A percentile compares a stretch with the other conserved stretches of the same genome.
Evolutionary conservation across 129 eudicot genomes (phyloP).

Genomic region (Lonicera japonica): DNA sequence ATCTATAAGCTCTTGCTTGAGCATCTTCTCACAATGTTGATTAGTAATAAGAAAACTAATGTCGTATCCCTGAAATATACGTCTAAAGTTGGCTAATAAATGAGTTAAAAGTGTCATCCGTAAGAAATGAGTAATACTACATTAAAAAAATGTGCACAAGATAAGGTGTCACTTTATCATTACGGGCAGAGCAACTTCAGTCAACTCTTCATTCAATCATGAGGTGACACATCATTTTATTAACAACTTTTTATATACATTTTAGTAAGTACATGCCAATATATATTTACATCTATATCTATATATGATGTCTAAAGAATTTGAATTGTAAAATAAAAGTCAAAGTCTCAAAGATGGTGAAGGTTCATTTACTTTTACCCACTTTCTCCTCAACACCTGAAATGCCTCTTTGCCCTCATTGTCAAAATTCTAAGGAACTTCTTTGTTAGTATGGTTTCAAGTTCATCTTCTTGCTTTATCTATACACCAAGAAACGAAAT

Average conservation of each 20-base stretch:
- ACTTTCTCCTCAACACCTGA: slow-evolving; percentile 89
- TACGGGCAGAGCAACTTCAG: too few relatives aligned
- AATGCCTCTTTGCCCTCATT: slow-evolving; percentile 99
- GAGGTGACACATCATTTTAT: too few relatives aligned
- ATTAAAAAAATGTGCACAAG: too few relatives aligned
- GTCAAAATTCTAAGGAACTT: slow-evolving; percentile 92
- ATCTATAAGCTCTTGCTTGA: slow-evolving; percentile 52
- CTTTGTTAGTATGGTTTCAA: slow-evolving; percentile 84
- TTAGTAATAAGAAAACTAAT: slow-evolving; percentile 61
- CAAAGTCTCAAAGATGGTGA: too few relatives aligned
- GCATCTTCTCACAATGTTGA: slow-evolving; percentile 65
- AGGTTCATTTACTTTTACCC: slow-evolving; percentile 99
- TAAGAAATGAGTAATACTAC: too few relatives aligned
- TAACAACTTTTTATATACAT: too few relatives aligned
- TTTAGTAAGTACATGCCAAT: too few relatives aligned
- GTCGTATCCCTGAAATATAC: slow-evolving; percentile 57
- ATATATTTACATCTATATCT: too few relatives aligned
- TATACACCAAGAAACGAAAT: slow-evolving; percentile 12
- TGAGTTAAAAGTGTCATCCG: background rate
- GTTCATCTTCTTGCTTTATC: slow-evolving; percentile 98
- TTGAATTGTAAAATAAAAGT: too few relatives aligned
- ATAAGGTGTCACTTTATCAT: too few relatives aligned
- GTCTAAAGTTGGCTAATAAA: background rate
- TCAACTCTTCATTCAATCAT: too few relatives aligned
- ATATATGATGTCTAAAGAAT: too few relatives aligned